Evolutionary conservation across 2,329 filamentous ascomycete species (phyloP), one percentile per base, ranked within the genome.

Genomic region (Pochonia chlamydosporia): DNA sequence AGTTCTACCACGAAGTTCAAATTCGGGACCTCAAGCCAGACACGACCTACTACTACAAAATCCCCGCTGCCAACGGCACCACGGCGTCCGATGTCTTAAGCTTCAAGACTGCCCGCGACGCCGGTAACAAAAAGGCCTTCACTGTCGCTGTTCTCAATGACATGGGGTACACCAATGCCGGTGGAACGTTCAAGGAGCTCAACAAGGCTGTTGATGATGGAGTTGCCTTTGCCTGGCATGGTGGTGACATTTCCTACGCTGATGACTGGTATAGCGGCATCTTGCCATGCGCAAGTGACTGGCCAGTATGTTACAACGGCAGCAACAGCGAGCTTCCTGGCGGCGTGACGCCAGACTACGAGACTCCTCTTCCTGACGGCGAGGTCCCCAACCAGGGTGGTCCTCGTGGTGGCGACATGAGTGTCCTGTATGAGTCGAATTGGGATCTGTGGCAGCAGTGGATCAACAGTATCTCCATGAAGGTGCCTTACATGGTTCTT

Each of bases 101-200:
- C 52, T 76, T 77, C 63, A 71, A 59, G 18, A 76, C 73, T 3
- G 68, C 71, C 20, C 66, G 63, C 3, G 64, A 63, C 7, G 65
- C 70, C 23, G 74, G 74, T 43, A 66, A 72, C 49, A 48, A 52
- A 1, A 61, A 55, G 5, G 54, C 62, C 10, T 76, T 77, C 56
- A 64, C 62, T 5, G 59, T 75, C 13, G 72, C 71, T 18, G 67
- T 77, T 2, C 51, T 77, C 33, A 74, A 74, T 50, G 74, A 78
- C 50, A 76, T 78, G 74, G 74, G 74, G 7, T 76, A 76, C 59
- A 76, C 72, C 39, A 76, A 76, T 43, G 74, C 73, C 16, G 57
- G 63, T 2, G 74, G 74, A 14, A 76, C 74, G 2, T 67, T 67
- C 59, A 62, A 67, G 51, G 62, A 75, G 39, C 60, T 77, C 13